Percentiles rank a stretch among this genome's conserved stretches.
Conservation (phyloP, 129 eudicot genomes). For the Chrysanthemum lavandulifolium region DNA sequence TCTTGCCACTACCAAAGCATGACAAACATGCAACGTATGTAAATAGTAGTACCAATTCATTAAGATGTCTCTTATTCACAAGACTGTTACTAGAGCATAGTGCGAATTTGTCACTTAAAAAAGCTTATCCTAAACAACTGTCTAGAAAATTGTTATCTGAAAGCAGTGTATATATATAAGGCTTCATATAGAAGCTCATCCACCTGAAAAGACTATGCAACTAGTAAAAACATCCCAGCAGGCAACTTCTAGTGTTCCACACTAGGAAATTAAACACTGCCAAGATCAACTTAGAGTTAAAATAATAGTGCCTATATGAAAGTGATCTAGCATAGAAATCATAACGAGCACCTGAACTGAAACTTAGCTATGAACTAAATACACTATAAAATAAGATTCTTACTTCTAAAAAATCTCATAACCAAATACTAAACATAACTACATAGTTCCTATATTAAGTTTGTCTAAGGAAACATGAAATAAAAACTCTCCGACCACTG, state of each 20-base stretch:
- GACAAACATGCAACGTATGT: background rate
- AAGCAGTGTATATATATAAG: too few relatives aligned
- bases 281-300: too few relatives aligned
- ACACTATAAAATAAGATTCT: background rate
- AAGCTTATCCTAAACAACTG: background rate
- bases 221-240: background rate
- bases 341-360: background rate
- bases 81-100: background rate
- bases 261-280: background rate
- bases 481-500: background rate
- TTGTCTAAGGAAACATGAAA: background rate
- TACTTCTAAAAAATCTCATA: background rate
- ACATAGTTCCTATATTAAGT: too few relatives aligned
- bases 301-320: background rate
- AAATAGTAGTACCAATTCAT: background rate
- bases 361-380: background rate
- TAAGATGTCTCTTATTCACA: background rate
- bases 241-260: background rate
- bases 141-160: too few relatives aligned
- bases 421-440: background rate
- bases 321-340: background rate
- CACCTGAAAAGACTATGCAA: background rate
- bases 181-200: background rate
- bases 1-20: too few relatives aligned
- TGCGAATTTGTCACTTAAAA: background rate